phyloP scores from a whole-genome alignment of 768 basidiomycete species.

The Xerocomellus chrysenteron region DNA sequence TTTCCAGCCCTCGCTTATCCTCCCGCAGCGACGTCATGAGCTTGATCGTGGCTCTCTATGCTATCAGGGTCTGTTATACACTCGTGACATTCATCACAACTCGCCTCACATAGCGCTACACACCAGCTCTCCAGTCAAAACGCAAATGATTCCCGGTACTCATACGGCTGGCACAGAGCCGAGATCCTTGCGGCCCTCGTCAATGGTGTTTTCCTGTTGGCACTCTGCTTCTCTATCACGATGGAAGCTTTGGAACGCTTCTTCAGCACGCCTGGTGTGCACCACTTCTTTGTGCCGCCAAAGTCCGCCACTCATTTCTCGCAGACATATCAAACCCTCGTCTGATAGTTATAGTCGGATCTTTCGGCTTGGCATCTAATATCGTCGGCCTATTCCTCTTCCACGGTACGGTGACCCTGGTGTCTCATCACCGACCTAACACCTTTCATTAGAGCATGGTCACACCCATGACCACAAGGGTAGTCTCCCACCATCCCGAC shows the following conservation, averaged over 20 bases:
- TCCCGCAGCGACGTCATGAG: conserved; percentile 89
- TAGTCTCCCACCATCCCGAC: conserved; percentile 38
- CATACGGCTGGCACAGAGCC: conserved; percentile 99
- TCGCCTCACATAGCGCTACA: conserved; percentile 1
- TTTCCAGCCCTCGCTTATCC: conserved; percentile 12
- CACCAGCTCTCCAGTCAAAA: conserved; percentile 62
- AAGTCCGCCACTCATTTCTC: conserved; percentile 2
- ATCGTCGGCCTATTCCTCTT: conserved; percentile 92
- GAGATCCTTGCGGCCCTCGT: conserved; percentile 93
- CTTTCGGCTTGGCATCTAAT: conserved; percentile 86
- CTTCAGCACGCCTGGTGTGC: conserved; percentile 74
- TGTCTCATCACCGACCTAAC: conserved; percentile 7
- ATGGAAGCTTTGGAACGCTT: conserved; percentile 91
- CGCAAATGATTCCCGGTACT: conserved; percentile 71
- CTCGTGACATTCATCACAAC: conserved; percentile 4
- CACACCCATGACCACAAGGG: conserved; percentile 52
- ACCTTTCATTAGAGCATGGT: conserved; percentile 52
- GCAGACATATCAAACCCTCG: conserved; percentile 87
- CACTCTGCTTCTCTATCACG: conserved; percentile 93
- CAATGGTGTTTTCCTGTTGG: conserved; percentile 96
- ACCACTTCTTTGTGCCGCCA: conserved; percentile 1
- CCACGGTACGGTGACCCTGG: conserved; percentile 61
- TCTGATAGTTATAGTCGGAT: conserved; percentile 87
- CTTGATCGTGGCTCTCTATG: conserved; percentile 91
- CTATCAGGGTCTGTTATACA: conserved; percentile 62